phyloP scores from a whole-genome alignment of 768 basidiomycete species.

The Mycena latifolia region DNA sequence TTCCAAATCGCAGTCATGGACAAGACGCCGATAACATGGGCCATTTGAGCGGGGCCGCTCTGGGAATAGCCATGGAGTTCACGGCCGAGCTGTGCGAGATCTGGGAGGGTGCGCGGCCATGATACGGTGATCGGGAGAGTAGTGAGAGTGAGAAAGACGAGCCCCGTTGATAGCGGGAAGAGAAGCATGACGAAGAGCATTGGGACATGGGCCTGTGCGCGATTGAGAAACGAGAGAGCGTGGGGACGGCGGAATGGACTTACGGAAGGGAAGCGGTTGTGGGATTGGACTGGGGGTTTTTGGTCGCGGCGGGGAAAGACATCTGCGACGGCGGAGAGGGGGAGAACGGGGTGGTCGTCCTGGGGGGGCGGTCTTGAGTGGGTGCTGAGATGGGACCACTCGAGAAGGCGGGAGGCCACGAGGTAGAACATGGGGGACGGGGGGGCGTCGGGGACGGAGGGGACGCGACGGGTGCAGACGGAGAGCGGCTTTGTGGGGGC shows the following conservation, averaged over 20 bases:
- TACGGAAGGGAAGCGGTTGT: conserved; percentile 47
- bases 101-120: conserved; percentile 82
- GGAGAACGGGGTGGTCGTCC: conserved; percentile 59
- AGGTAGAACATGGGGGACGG: conserved; percentile 64
- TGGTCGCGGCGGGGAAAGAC: conserved; percentile 33
- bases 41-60: conserved; percentile 70
- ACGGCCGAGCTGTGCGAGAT: conserved; percentile 79
- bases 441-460: conserved; percentile 30
- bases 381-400: conserved; percentile 60
- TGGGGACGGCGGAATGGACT: conserved; percentile 18
- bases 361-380: conserved; percentile 60
- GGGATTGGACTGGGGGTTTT: conserved; percentile 22
- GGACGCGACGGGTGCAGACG: conserved; percentile 28
- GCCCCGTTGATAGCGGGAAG: conserved; percentile 75
- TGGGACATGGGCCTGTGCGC: conserved; percentile 52
- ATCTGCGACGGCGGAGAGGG: conserved; percentile 65
- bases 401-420: conserved; percentile 63
- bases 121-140: conserved; percentile 82
- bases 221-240: conserved; percentile 4
- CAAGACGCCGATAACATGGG: conserved; percentile 87
- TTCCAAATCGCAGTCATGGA: conserved; percentile 92
- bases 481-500: conserved; percentile 23
- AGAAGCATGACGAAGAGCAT: conserved; percentile 62
- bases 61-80: conserved; percentile 86
- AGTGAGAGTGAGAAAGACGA: conserved; percentile 79